These are phyloP conservation scores for Magnolia sinica DNA, from an alignment of 164 flowering plant genomes.

Conservation along the genomic window DNA sequence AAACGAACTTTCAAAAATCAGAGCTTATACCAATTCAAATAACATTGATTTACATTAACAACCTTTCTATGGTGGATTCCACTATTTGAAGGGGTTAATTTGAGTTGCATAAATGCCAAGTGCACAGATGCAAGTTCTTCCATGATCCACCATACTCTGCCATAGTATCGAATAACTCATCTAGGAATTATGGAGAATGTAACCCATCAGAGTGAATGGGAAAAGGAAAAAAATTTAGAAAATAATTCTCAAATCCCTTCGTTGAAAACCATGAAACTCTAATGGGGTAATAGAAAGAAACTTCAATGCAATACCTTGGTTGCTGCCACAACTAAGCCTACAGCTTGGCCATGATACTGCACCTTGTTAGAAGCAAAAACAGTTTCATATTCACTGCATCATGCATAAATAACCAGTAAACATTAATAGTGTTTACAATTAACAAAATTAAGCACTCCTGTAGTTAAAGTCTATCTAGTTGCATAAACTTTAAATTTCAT, in stretches of 20 bases:
- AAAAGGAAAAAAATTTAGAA: background rate
- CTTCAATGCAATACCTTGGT: conserved; percentile 1
- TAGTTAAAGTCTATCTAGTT: too few relatives aligned
- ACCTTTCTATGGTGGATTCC: background rate
- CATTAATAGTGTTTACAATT: background rate
- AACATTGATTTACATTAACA: too few relatives aligned
- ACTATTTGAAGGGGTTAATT: background rate
- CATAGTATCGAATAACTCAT: background rate
- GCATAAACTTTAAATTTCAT: too few relatives aligned
- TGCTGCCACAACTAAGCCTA: conserved; percentile 7
- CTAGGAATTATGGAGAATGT: background rate
- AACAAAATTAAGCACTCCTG: too few relatives aligned
- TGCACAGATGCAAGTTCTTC: background rate
- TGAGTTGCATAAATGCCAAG: background rate
- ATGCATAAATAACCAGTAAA: background rate
- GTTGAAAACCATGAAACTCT: background rate
- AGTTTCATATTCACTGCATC: conserved; percentile 7
- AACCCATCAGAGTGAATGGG: background rate
- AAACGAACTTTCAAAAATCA: background rate
- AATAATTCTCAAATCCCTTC: background rate
- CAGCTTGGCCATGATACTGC: conserved; percentile 14
- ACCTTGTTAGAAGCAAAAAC: conserved; percentile 10
- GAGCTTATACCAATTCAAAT: background rate
- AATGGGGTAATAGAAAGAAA: background rate
- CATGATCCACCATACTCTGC: background rate